A percentile compares a stretch with the other conserved stretches of the same genome.
Conservation (phyloP, 1,284 basidiomycete species). For the Malassezia caprae region DNA sequence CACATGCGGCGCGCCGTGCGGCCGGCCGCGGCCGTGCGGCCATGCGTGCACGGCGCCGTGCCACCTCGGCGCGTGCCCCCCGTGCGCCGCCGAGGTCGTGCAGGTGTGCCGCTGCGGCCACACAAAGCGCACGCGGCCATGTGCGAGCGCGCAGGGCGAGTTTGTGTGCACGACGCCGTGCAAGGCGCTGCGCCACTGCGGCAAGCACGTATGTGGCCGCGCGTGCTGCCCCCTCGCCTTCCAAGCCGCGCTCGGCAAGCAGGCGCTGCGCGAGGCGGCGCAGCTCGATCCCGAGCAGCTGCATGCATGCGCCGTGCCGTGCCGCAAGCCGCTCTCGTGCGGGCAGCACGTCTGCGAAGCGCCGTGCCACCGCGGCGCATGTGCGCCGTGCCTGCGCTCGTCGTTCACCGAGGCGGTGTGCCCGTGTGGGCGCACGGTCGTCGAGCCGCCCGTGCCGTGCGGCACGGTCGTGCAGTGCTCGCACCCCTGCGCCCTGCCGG, state of each 20-base stretch:
- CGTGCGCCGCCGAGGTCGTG: slow-evolving; percentile 29
- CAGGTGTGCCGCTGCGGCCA: slow-evolving; percentile 46
- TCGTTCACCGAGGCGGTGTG: slow-evolving; percentile 43
- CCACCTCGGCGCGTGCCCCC: slow-evolving; percentile 38
- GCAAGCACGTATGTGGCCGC: slow-evolving; percentile 32
- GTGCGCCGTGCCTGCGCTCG: slow-evolving; percentile 43
- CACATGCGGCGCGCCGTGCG: slow-evolving; percentile 32
- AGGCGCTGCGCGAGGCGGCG: slow-evolving; percentile 18
- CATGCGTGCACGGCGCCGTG: slow-evolving; percentile 32
- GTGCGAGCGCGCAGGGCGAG: slow-evolving; percentile 24
- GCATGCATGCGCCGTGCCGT: slow-evolving; percentile 36
- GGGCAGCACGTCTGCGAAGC: slow-evolving; percentile 36
- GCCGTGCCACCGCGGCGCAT: slow-evolving; percentile 42
- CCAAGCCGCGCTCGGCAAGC: slow-evolving; percentile 17
- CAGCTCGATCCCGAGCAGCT: slow-evolving; percentile 40
- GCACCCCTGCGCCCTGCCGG: slow-evolving; percentile 38
- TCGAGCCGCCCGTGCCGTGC: slow-evolving; percentile 46
- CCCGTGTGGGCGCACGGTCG: slow-evolving; percentile 40
- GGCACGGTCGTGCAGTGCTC: slow-evolving; percentile 37
- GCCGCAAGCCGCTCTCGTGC: slow-evolving; percentile 37
- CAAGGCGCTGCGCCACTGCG: slow-evolving; percentile 37
- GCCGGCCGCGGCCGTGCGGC: slow-evolving; percentile 27
- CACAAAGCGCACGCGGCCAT: slow-evolving; percentile 28
- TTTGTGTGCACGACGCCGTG: slow-evolving; percentile 24
- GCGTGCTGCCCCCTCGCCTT: slow-evolving; percentile 34